Evolutionary conservation across 495 filamentous ascomycete species (phyloP).

Genomic region (Hypoxylon intermedium): DNA sequence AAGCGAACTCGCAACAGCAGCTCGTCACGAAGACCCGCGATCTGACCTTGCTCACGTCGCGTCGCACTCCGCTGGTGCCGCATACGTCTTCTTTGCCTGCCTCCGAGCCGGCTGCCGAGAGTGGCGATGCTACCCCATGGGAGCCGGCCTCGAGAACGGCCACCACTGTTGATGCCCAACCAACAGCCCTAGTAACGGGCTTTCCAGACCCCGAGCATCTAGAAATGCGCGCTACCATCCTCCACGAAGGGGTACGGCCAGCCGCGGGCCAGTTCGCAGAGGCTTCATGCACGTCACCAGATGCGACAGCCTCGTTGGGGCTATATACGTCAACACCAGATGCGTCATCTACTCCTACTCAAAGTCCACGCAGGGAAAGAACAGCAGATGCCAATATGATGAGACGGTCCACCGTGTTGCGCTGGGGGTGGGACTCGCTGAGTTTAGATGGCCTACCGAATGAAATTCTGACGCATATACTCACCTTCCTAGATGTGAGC

Average conservation of each 20-base stretch:
- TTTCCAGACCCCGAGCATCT: constrained; percentile 28
- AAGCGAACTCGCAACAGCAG: constrained; percentile 17
- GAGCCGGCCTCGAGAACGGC: constrained; percentile 40
- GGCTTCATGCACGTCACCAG: constrained; percentile 23
- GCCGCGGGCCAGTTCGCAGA: constrained; percentile 21
- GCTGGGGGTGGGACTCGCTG: constrained; percentile 38
- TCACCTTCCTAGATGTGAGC: constrained; percentile 63
- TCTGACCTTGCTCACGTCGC: constrained; percentile 36
- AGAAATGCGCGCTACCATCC: constrained; percentile 12
- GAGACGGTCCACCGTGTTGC: constrained; percentile 24
- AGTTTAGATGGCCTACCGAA: constrained; percentile 54
- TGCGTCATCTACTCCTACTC: constrained; percentile 16
- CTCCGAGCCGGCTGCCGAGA: constrained; percentile 35
- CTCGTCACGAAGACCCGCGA: constrained; percentile 32
- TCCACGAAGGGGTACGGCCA: constrained; percentile 25
- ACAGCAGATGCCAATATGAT: constrained; percentile 23
- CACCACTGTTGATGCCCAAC: constrained; percentile 45
- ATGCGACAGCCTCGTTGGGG: constrained; percentile 16
- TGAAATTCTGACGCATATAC: constrained; percentile 63
- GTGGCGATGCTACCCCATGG: constrained; percentile 40
- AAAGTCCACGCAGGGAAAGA: constrained; percentile 10
- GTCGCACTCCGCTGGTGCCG: constrained; percentile 27
- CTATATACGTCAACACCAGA: constrained; percentile 10
- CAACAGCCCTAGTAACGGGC: constrained; percentile 30
- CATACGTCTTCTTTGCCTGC: constrained; percentile 24